phyloP scores from a whole-genome alignment of 2,329 filamentous ascomycete genomes.

The Zymoseptoria brevis region DNA sequence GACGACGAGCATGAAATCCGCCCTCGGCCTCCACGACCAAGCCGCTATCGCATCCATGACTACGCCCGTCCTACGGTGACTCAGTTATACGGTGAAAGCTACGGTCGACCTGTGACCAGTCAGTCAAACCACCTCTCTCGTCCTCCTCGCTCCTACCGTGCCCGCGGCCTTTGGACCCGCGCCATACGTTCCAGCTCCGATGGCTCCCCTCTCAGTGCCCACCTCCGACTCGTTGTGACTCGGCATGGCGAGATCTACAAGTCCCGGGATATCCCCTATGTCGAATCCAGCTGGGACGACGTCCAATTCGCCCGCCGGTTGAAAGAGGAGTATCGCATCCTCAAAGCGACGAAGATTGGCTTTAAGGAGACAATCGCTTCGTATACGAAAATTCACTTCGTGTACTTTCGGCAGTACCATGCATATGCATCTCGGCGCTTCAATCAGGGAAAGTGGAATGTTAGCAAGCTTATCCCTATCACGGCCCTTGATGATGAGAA shows the following conservation, averaged over 20 bases:
- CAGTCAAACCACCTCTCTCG: background rate
- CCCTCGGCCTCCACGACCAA: background rate
- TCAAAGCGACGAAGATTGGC: slow-evolving; percentile 14
- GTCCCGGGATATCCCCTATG: slow-evolving; percentile 3
- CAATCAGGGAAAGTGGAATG: slow-evolving; percentile 3
- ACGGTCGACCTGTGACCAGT: background rate
- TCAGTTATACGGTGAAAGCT: too few species aligned
- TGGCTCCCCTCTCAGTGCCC: background rate
- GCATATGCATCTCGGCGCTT: slow-evolving; percentile 2
- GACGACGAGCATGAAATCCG: background rate
- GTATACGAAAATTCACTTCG: slow-evolving; percentile 12
- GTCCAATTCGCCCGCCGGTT: slow-evolving; percentile 8
- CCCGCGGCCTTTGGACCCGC: slow-evolving; percentile 11
- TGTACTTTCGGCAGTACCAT: slow-evolving; percentile 15
- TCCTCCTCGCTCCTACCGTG: slow-evolving; percentile 1
- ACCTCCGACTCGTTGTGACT: slow-evolving; percentile 11
- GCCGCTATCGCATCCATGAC: slow-evolving; percentile 1
- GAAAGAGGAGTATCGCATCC: slow-evolving; percentile 6
- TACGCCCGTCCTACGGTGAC: background rate
- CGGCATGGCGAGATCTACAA: slow-evolving; percentile 13
- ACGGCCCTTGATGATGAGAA: slow-evolving; percentile 5
- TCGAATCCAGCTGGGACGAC: slow-evolving; percentile 10
- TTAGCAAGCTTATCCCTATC: slow-evolving; percentile 6
- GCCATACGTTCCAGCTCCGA: slow-evolving; percentile 4
- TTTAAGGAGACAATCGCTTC: slow-evolving; percentile 13